Conservation (phyloP, 352 stramenopile genomes). For the Pythium insidiosum region DNA sequence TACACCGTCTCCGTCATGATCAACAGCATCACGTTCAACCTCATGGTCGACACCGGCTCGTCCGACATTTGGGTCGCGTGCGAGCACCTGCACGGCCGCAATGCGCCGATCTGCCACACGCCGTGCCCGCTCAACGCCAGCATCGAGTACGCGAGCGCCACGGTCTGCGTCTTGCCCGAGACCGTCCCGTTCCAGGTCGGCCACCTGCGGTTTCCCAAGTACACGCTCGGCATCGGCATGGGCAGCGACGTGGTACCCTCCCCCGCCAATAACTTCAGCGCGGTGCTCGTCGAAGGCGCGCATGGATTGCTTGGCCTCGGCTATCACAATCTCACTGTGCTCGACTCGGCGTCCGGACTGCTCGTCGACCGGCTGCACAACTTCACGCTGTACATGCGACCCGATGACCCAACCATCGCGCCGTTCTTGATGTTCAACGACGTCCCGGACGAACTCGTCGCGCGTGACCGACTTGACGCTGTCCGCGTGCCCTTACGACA, state of each 20-base stretch:
- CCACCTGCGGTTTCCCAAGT: slow-evolving; percentile 27
- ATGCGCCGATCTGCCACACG: slow-evolving; percentile 22
- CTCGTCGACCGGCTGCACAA: slow-evolving; percentile 53
- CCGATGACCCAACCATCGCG: slow-evolving; percentile 27
- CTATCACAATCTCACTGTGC: slow-evolving; percentile 38
- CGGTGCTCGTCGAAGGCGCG: slow-evolving; percentile 32
- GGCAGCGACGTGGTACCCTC: slow-evolving; percentile 36
- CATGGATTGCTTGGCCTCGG: slow-evolving; percentile 62
- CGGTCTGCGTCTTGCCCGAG: slow-evolving; percentile 47
- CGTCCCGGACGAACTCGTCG: slow-evolving; percentile 52
- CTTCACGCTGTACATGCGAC: slow-evolving; percentile 62
- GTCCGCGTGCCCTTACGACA: slow-evolving; percentile 46
- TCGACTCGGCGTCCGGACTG: slow-evolving; percentile 33
- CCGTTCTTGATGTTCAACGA: slow-evolving; percentile 68
- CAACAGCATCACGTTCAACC: slow-evolving; percentile 24
- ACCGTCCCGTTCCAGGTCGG: slow-evolving; percentile 36
- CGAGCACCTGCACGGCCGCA: slow-evolving; percentile 42
- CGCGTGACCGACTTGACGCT: slow-evolving; percentile 24
- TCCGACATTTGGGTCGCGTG: slow-evolving; percentile 76
- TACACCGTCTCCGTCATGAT: slow-evolving; percentile 59
- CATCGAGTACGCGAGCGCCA: slow-evolving; percentile 60
- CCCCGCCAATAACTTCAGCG: slow-evolving; percentile 17
- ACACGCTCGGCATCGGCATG: slow-evolving; percentile 49
- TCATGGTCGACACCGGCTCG: slow-evolving; percentile 71
- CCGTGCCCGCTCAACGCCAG: slow-evolving; percentile 29